phyloP scores from a whole-genome alignment of 495 filamentous ascomycete species.

The Aspergillus panamensis region DNA sequence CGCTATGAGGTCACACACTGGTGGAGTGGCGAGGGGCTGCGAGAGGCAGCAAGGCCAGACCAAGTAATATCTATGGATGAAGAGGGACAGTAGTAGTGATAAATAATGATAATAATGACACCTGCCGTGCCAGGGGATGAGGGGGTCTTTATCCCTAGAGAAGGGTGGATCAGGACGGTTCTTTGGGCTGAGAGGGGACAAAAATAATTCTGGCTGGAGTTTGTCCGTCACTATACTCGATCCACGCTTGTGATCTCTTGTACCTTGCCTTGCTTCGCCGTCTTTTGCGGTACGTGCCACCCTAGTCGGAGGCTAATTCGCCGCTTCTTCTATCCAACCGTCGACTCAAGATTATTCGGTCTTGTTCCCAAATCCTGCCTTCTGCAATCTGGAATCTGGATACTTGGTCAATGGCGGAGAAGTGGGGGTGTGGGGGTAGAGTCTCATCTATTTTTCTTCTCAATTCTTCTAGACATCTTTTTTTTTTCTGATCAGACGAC shows the following conservation, averaged over 20 bases:
- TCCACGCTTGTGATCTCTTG: neutral
- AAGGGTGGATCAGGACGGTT: constrained; percentile 2
- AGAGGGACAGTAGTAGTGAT: neutral
- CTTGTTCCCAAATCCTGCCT: neutral
- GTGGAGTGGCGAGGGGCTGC: constrained; percentile 9
- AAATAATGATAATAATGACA: neutral
- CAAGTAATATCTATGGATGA: constrained; percentile 1
- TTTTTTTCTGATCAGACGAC: constrained; percentile 48
- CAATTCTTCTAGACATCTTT: constrained; percentile 14
- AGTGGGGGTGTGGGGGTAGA: constrained; percentile 28
- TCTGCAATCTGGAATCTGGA: too few species aligned
- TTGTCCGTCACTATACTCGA: neutral
- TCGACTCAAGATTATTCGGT: too few species aligned
- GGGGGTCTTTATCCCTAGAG: constrained; percentile 17
- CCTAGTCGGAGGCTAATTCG: too few species aligned
- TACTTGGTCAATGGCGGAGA: constrained; percentile 25
- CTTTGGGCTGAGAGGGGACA: neutral
- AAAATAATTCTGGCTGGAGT: neutral
- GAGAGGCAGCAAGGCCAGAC: constrained; percentile 4
- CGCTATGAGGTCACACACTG: constrained; percentile 25
- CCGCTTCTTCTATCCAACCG: too few species aligned
- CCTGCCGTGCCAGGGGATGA: constrained; percentile 6
- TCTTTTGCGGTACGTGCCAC: too few species aligned
- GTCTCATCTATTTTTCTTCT: constrained; percentile 8
- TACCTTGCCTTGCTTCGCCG: too few species aligned